Evolutionary conservation across 805 yeast species (phyloP), one percentile per base, ranked within the genome.

Genomic region (Suhomyces emberorum): DNA sequence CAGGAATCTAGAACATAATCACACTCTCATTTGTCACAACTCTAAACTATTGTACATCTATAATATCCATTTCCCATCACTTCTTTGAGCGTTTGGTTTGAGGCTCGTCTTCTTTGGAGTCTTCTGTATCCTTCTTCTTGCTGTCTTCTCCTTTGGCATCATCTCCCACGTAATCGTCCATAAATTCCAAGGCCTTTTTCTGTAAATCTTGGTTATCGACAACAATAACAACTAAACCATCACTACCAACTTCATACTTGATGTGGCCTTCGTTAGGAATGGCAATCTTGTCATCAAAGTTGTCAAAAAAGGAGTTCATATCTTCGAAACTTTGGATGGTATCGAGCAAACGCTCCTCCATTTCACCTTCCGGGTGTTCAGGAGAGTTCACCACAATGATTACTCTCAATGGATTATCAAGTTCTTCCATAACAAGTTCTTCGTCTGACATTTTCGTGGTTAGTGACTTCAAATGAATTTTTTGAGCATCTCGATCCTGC

Each of bases 241-340:
- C 82, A 34, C 78, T 72, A 3, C 81, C 81, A 2, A 76, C 80
- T 42, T 77, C 81, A 46, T 77, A 77, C 49, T 76, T 75, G 44
- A 77, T 67, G 41, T 69, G 65, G 4, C 69, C 73, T 42, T 75
- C 77, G 44, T 77, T 76, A 3, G 81, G 81, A 28, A 69, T 61
- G 7, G 81, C 78, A 11, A 77, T 62, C 16, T 54, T 52, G 26
- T 61, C 70, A 49, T 77, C 82, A 46, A 77, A 77, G 25, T 52
- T 49, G 45, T 77, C 79, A 44, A 77, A 76, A 43, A 76, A 75
- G 21, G 49, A 55, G 48, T 77, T 76, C 49, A 76, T 69, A 28
- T 65, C 70, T 11, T 65, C 70, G 46, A 72, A 63, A 14, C 71
- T 68, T 44, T 67, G 70, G 27, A 77, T 62, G 15, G 61, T 59